Evolutionary conservation across 805 yeast genomes (phyloP), one percentile per base, ranked within the genome.

Genomic region (Hanseniaspora nectarophila): DNA sequence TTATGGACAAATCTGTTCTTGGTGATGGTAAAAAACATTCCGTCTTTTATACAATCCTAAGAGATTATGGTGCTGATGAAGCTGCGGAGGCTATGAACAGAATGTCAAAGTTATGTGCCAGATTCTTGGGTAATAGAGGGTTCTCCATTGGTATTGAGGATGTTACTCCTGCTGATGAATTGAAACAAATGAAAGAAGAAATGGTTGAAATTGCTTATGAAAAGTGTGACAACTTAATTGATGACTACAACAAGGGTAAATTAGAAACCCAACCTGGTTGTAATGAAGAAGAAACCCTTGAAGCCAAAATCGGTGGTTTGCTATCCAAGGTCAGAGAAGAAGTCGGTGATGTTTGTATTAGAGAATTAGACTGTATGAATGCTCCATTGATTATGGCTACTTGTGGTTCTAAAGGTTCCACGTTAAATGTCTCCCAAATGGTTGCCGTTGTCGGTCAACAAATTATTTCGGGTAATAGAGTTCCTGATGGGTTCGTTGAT

Each of bases 381-480:
- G 95, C 98, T 23, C 98, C 98, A 38, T 76, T 92, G 62, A 90
- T 92, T 64, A 92, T 92, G 99, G 97, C 99, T 12, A 86, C 95
- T 1, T 92, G 97, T 76, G 99, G 99, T 60, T 90, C 97, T 39
- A 92, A 92, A 68, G 99, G 99, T 69, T 92, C 97, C 37, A 88
- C 96, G 0, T 76, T 94, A 56, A 92, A 92, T 67, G 98, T 92
- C 29, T 92, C 98, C 13, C 99, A 92, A 73, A 92, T 92, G 99
- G 97, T 92, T 75, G 99, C 99, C 0, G 96, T 90, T 65, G 98
- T 92, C 28, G 98, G 98, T 52, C 99, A 92, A 71, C 99, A 92
- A 70, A 92, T 92, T 72, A 92, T 92, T 60, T 82, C 95, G 4
- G 99, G 99, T 68, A 85, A 87, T 65, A 95, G 99, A 77, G 98